A percentile compares a stretch with the other conserved stretches of the same genome.
These are phyloP conservation scores for Pyricularia grisea DNA, from an alignment of 2,329 filamentous ascomycete species.

Conservation along the genomic window DNA sequence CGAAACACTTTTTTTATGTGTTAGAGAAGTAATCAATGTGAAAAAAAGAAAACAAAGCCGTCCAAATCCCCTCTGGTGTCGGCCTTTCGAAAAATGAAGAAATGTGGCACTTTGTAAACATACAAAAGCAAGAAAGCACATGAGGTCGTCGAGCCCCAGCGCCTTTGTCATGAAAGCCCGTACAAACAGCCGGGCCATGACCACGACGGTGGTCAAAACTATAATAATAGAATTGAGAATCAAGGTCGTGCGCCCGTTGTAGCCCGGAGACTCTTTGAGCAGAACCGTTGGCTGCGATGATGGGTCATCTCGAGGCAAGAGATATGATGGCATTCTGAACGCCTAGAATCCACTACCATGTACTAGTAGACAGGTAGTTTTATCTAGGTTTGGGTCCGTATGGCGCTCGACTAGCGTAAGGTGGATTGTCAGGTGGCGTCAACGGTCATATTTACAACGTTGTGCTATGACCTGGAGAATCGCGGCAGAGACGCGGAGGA, in stretches of 20 bases:
- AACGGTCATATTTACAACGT: not conserved
- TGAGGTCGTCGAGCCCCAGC: conserved; percentile 19
- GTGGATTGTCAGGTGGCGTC: not conserved
- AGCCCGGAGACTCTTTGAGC: not conserved
- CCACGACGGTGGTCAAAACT: conserved; percentile 18
- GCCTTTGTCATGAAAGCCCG: conserved; percentile 19
- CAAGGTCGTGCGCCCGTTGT: not conserved
- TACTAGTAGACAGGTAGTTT: too few species aligned
- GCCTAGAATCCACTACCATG: not conserved
- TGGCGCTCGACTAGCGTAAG: not conserved
- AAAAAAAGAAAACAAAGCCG: not conserved
- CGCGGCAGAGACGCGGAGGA: not conserved
- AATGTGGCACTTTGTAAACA: not conserved
- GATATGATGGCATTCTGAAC: not conserved
- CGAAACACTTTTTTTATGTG: not conserved
- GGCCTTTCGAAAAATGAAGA: too few species aligned
- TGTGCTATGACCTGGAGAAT: not conserved
- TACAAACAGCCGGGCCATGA: conserved; percentile 17
- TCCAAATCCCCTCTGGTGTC: too few species aligned
- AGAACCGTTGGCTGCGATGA: not conserved
- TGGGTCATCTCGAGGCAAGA: not conserved
- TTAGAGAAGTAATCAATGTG: not conserved
- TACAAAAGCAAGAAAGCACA: conserved; percentile 14
- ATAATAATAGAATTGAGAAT: conserved; percentile 16
- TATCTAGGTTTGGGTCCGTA: too few species aligned